Evolutionary conservation across 2,329 filamentous ascomycete genomes (phyloP).

Genomic region (Trichoderma brevicompactum): DNA sequence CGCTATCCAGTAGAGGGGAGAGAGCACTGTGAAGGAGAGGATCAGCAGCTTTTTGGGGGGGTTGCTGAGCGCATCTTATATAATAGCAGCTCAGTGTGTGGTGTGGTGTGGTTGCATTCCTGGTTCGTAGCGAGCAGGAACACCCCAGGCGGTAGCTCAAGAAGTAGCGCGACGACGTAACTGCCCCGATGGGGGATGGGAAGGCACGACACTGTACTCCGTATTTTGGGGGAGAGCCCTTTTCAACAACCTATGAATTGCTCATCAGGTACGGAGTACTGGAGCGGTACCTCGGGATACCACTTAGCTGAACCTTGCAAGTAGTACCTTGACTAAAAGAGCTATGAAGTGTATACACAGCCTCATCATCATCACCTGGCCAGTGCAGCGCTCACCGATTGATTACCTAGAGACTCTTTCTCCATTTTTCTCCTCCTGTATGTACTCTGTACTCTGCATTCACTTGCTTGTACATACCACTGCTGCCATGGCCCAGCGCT

Average conservation of each 20-base stretch:
- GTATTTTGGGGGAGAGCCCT: background rate
- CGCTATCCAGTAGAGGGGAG: background rate
- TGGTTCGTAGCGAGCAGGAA: background rate
- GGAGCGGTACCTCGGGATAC: too few species aligned
- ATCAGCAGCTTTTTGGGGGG: background rate
- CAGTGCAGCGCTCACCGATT: slow-evolving; percentile 9
- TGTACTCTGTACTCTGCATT: background rate
- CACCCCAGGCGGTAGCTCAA: background rate
- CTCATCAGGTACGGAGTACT: too few species aligned
- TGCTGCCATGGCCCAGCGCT: too few species aligned
- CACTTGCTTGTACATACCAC: background rate
- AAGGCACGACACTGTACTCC: background rate
- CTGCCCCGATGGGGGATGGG: slow-evolving; percentile 2
- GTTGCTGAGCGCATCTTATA: slow-evolving; percentile 20
- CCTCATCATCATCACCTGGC: slow-evolving; percentile 19
- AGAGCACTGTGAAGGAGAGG: slow-evolving; percentile 5
- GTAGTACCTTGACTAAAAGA: slow-evolving; percentile 5
- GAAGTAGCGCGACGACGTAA: slow-evolving; percentile 4
- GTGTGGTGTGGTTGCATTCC: too few species aligned
- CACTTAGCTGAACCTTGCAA: too few species aligned
- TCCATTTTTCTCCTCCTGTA: background rate
- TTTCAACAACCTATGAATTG: too few species aligned
- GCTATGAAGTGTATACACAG: background rate
- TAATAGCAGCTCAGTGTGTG: background rate
- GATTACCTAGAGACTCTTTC: background rate